These are phyloP conservation scores for Fabrea salina DNA, from an alignment of 169 alveolate genomes.

Conservation along the genomic window DNA sequence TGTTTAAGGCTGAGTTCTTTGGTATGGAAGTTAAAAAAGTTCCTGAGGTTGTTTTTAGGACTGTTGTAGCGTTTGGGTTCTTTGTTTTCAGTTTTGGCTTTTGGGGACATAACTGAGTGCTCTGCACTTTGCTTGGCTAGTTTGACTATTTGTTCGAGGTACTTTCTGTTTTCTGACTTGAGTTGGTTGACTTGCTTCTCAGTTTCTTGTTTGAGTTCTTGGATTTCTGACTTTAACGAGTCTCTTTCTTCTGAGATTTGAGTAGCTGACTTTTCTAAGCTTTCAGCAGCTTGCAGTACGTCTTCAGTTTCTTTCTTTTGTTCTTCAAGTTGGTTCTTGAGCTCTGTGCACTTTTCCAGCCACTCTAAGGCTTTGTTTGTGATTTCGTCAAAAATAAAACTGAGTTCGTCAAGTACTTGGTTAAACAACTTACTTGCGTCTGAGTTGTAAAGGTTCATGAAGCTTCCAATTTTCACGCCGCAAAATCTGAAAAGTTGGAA, in stretches of 20 bases:
- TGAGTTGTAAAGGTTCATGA: slow-evolving; percentile 43
- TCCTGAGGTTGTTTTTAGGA: too few relatives aligned
- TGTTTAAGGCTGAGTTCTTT: slow-evolving; percentile 44
- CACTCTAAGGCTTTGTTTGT: neutral
- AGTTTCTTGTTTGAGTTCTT: slow-evolving; percentile 38
- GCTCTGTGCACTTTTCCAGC: neutral
- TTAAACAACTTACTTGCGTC: neutral
- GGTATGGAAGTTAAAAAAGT: too few relatives aligned
- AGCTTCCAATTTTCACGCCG: slow-evolving; percentile 42
- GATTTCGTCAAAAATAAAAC: neutral
- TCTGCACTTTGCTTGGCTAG: neutral
- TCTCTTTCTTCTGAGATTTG: too few relatives aligned
- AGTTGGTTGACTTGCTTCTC: neutral
- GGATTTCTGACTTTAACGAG: slow-evolving; percentile 30
- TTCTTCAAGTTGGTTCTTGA: slow-evolving; percentile 9
- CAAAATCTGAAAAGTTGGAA: slow-evolving; percentile 54
- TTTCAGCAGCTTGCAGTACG: slow-evolving; percentile 67
- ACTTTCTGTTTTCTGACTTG: slow-evolving; percentile 13
- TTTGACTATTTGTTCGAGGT: neutral
- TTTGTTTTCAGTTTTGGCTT: too few relatives aligned
- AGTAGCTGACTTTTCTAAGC: slow-evolving; percentile 53
- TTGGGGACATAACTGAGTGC: neutral
- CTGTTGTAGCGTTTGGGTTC: too few relatives aligned
- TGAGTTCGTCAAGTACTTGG: neutral
- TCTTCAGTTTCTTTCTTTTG: slow-evolving; percentile 52